Percentiles rank a stretch among this genome's conserved stretches.
Conservation (phyloP, 2,329 filamentous ascomycete genomes). For the Fusarium sp. region DNA sequence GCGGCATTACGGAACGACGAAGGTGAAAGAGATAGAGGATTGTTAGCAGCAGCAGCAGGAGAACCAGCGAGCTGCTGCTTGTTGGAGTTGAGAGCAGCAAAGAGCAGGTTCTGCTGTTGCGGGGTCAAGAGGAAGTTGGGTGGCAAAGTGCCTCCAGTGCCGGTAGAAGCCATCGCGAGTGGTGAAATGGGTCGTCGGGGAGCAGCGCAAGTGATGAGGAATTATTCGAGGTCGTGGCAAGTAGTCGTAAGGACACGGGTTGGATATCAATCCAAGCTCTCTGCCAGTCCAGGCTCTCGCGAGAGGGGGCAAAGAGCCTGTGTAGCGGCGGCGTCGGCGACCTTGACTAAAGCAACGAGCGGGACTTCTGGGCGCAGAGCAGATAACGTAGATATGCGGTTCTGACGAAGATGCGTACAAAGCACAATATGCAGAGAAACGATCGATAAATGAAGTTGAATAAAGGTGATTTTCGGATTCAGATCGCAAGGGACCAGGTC, state of each 20-base stretch:
- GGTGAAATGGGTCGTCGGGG: conserved; percentile 12
- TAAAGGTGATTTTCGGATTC: conserved; percentile 42
- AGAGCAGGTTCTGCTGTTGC: conserved; percentile 82
- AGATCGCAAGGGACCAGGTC: conserved; percentile 35
- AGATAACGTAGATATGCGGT: conserved; percentile 4
- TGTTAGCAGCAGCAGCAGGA: conserved; percentile 49
- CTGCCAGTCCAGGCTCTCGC: conserved; percentile 46
- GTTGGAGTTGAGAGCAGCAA: conserved; percentile 83
- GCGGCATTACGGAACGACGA: conserved; percentile 67
- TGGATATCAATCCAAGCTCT: conserved; percentile 48
- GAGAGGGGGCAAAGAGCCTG: conserved; percentile 48
- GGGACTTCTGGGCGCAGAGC: conserved; percentile 25
- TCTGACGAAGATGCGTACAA: conserved; percentile 24
- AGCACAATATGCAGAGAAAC: conserved; percentile 15
- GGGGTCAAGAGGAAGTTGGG: conserved; percentile 79
- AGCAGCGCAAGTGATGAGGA: conserved; percentile 16
- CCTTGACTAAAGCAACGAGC: conserved; percentile 24
- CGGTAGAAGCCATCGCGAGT: conserved; percentile 66
- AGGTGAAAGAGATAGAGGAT: conserved; percentile 63
- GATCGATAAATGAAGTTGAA: conserved; percentile 15
- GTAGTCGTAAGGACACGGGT: conserved; percentile 4
- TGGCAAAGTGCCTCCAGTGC: conserved; percentile 59
- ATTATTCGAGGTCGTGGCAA: conserved; percentile 25
- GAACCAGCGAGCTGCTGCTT: conserved; percentile 57
- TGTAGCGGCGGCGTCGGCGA: conserved; percentile 45